Percentiles rank a stretch among this genome's conserved stretches.
Conservation (phyloP, 768 basidiomycete species). For the Pilatotrama ljubarskyi region DNA sequence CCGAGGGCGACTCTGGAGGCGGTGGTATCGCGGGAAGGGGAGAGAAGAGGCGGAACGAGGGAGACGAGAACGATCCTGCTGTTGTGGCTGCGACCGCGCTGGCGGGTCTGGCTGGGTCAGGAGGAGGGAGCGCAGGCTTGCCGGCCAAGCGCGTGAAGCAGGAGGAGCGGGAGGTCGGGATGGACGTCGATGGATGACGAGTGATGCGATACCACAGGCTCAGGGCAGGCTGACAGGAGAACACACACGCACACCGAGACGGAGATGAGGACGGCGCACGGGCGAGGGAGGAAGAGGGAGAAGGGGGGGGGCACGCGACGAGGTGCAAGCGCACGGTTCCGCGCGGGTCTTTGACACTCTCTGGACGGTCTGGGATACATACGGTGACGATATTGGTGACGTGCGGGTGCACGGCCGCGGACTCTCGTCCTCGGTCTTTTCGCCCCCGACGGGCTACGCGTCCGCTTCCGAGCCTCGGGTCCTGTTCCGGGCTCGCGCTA, state of each 20-base stretch:
- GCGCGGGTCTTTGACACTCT: no score
- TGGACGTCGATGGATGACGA: constrained; percentile 15
- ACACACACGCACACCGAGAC: no score
- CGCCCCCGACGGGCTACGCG: background rate
- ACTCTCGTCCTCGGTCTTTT: background rate
- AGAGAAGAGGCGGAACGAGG: constrained; percentile 20
- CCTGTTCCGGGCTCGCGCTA: no score
- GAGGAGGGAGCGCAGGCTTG: background rate
- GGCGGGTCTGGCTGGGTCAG: constrained; percentile 20
- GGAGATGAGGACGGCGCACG: no score
- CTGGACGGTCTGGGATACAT: background rate
- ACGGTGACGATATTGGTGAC: constrained; percentile 1
- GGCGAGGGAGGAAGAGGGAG: no score
- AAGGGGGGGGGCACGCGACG: no score
- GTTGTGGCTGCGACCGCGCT: constrained; percentile 25
- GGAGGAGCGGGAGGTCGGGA: constrained; percentile 19
- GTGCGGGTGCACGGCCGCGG: background rate
- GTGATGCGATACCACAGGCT: no score
- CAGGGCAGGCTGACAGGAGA: no score
- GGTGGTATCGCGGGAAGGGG: background rate
- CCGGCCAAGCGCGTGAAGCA: constrained; percentile 18
- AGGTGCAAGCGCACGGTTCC: no score
- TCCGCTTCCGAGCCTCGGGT: background rate
- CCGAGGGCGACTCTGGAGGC: constrained; percentile 22
- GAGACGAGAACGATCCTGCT: constrained; percentile 20